Conservation (phyloP, 148 eudicot species). For the Limonium bicolor region DNA sequence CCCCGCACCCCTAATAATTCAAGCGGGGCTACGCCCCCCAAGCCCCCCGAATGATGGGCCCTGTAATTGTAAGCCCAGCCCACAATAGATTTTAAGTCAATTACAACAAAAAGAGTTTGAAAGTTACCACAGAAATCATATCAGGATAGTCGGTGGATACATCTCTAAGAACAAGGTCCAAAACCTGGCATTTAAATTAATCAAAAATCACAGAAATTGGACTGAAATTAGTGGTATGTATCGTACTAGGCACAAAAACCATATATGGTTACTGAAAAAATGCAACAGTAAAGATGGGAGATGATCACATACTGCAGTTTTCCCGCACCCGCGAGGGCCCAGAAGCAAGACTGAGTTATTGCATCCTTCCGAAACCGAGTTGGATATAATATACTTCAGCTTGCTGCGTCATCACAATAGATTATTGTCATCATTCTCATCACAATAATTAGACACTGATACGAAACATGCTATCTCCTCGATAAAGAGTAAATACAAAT, state of each 20-base stretch:
- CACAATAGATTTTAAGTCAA: too few species aligned
- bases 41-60: too few species aligned
- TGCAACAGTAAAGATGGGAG: not conserved
- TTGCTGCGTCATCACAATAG: conserved; percentile 30
- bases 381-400: conserved; percentile 66
- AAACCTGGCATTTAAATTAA: too few species aligned
- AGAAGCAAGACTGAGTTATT: conserved; percentile 85
- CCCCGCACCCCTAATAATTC: too few species aligned
- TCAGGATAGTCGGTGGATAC: conserved; percentile 58
- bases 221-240: conserved; percentile 1
- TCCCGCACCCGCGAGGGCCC: conserved; percentile 93
- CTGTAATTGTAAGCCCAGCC: too few species aligned
- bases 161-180: conserved; percentile 78
- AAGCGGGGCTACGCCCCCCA: too few species aligned
- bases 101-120: not conserved
- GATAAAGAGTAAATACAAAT: too few species aligned
- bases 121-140: conserved; percentile 63
- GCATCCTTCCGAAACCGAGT: conserved; percentile 71
- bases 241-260: too few species aligned
- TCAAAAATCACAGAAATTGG: not conserved
- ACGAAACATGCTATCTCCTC: too few species aligned
- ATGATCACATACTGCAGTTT: conserved; percentile 37
- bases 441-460: not conserved
- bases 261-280: not conserved
- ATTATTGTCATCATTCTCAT: not conserved